phyloP scores from a whole-genome alignment of 116 monocot species.

The Phalaenopsis hybrid region DNA sequence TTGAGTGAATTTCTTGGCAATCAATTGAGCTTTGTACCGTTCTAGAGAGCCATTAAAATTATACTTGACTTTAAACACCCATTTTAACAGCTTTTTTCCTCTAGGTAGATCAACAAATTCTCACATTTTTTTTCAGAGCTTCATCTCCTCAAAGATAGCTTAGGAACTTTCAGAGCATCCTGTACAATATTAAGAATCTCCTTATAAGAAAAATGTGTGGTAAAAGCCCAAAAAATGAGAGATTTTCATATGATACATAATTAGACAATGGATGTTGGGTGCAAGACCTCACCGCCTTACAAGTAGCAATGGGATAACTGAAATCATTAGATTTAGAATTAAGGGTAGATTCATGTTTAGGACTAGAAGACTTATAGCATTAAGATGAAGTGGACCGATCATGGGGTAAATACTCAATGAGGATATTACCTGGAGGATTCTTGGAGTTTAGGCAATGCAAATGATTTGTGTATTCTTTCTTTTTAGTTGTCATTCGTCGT shows the following conservation, averaged over 20 bases:
- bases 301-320: background rate
- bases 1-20: too few species aligned
- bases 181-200: background rate
- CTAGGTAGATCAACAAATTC: too few species aligned
- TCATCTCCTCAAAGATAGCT: background rate
- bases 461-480: background rate
- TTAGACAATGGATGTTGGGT: background rate
- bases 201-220: background rate
- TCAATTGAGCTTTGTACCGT: too few species aligned
- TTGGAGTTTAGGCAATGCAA: background rate
- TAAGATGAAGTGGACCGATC: background rate
- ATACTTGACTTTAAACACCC: too few species aligned
- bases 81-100: too few species aligned
- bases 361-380: background rate
- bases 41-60: too few species aligned
- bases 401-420: background rate
- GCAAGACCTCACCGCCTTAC: background rate
- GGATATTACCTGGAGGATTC: background rate
- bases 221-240: background rate
- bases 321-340: background rate
- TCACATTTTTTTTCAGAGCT: background rate
- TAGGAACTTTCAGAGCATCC: background rate
- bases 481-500: background rate
- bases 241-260: background rate
- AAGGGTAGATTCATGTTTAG: background rate